These are phyloP conservation scores for Cardamine resedifolia DNA, from an alignment of 345 rosid species.

Conservation along the genomic window DNA sequence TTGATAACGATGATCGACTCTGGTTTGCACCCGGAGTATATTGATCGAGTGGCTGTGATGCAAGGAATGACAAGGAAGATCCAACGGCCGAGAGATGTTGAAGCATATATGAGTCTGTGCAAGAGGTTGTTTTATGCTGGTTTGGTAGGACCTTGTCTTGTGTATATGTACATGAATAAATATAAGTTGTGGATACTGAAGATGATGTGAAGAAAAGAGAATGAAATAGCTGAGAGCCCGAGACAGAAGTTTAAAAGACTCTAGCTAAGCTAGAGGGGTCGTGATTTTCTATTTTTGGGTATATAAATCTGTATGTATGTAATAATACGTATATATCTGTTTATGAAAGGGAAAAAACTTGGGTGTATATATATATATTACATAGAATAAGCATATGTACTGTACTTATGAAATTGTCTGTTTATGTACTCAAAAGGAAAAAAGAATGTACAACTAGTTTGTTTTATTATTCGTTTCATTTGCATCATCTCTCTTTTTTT, in stretches of 20 bases:
- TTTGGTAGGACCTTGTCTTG: conserved; percentile 74
- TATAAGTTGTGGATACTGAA: conserved; percentile 78
- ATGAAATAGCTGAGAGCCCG: background rate
- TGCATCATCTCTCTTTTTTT: too few species aligned
- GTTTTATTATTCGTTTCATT: background rate
- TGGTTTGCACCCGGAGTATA: conserved; percentile 74
- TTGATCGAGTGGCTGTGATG: conserved; percentile 85
- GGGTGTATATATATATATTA: background rate
- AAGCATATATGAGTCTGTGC: conserved; percentile 67
- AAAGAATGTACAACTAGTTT: background rate
- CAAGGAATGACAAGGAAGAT: conserved; percentile 80
- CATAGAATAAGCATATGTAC: background rate
- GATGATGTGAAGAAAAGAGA: conserved; percentile 50
- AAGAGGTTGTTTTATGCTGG: conserved; percentile 61
- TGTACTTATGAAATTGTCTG: background rate
- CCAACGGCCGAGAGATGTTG: conserved; percentile 55
- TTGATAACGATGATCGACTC: conserved; percentile 67
- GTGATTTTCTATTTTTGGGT: conserved; percentile 19
- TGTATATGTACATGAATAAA: conserved; percentile 70
- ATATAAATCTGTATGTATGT: conserved; percentile 8
- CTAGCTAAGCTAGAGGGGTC: background rate
- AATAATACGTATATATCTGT: conserved; percentile 6
- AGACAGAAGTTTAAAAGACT: conserved; percentile 19
- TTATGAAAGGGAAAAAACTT: background rate
- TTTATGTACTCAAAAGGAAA: background rate